phyloP scores from a whole-genome alignment of 108 stramenopile genomes.

The Fragilariopsis cylindrus region DNA sequence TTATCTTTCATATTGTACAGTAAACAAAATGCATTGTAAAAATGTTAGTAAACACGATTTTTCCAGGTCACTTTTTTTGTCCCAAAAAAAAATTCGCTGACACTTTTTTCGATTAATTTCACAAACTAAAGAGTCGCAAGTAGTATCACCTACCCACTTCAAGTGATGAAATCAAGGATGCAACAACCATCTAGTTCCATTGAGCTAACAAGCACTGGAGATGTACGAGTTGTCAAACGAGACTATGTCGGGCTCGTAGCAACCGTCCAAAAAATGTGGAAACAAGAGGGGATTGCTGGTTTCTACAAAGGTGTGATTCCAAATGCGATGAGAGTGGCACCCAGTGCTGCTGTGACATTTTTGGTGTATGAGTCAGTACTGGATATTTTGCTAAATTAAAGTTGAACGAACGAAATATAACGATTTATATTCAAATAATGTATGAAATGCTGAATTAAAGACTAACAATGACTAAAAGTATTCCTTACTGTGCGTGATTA shows the following conservation, averaged over 20 bases:
- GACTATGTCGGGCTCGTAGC: conserved; percentile 60
- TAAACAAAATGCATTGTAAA: no score
- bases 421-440: no score
- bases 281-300: conserved; percentile 81
- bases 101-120: background rate
- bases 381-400: conserved; percentile 33
- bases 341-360: conserved; percentile 96
- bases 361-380: conserved; percentile 89
- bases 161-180: conserved; percentile 94
- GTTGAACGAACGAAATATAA: no score
- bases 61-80: no score
- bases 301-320: conserved; percentile 96
- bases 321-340: conserved; percentile 95
- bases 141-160: conserved; percentile 89
- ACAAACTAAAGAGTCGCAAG: conserved; percentile 59
- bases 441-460: no score
- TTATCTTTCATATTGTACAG: background rate
- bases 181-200: conserved; percentile 88
- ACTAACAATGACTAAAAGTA: no score
- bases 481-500: no score
- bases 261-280: conserved; percentile 63
- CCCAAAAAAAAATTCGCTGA: no score
- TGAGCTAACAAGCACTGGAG: conserved; percentile 67
- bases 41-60: no score
- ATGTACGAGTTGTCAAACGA: conserved; percentile 67